Conservation (phyloP, 805 yeast species). For the Priceomyces castillae region DNA sequence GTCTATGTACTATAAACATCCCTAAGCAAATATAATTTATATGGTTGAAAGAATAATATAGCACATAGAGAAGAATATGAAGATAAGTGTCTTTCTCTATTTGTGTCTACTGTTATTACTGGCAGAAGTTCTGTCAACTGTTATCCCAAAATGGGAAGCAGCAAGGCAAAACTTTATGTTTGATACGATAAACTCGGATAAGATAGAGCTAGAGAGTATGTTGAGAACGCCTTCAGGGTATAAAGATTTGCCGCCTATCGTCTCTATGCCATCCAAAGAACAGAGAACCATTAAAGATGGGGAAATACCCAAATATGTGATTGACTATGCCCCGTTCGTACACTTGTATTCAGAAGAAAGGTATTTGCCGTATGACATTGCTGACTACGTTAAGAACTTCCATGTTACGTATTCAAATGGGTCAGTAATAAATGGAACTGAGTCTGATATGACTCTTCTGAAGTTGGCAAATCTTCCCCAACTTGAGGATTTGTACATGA, state of each 20-base stretch:
- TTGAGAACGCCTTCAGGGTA: conserved; percentile 23
- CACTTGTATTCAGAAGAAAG: conserved; percentile 85
- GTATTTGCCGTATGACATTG: conserved; percentile 80
- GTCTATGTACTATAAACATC: too few relatives aligned
- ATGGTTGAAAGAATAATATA: too few relatives aligned
- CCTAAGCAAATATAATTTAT: too few relatives aligned
- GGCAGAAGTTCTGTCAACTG: conserved; percentile 3
- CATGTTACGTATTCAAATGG: conserved; percentile 54
- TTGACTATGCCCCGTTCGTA: conserved; percentile 72
- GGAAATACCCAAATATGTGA: conserved; percentile 60
- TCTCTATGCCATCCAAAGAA: conserved; percentile 26
- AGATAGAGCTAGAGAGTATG: conserved; percentile 21
- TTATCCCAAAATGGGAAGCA: conserved; percentile 17
- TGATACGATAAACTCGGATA: conserved; percentile 15
- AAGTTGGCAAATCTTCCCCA: conserved; percentile 30
- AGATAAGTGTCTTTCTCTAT: not conserved
- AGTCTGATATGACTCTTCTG: conserved; percentile 28
- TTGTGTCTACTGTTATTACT: not conserved
- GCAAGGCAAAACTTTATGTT: conserved; percentile 20
- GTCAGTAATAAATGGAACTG: conserved; percentile 33
- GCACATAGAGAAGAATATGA: too few relatives aligned
- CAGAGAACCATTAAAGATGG: conserved; percentile 47
- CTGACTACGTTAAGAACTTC: conserved; percentile 65
- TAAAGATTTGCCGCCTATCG: conserved; percentile 35
- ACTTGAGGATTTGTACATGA: conserved; percentile 49